phyloP scores from a whole-genome alignment of 2,329 filamentous ascomycete genomes.

The Venturia oleaginea region DNA sequence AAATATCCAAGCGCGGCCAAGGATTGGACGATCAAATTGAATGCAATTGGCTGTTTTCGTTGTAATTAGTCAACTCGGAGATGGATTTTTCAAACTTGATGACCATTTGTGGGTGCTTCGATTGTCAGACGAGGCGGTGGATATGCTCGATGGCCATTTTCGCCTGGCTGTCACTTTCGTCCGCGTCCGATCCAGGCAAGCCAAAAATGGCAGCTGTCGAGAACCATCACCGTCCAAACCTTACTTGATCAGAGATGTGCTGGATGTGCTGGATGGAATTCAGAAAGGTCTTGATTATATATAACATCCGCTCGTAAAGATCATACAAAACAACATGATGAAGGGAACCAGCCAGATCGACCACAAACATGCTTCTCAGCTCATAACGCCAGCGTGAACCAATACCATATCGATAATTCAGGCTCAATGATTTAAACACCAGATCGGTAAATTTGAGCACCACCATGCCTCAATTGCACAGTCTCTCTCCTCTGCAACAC shows the following conservation, averaged over 20 bases:
- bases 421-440: slow-evolving; percentile 43
- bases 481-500: slow-evolving; percentile 82
- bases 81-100: neutral
- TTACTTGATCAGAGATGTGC: too few relatives aligned
- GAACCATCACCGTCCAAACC: neutral
- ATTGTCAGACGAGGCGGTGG: too few relatives aligned
- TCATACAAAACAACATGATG: neutral
- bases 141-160: too few relatives aligned
- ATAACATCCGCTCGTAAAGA: neutral
- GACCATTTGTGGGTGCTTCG: neutral
- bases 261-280: neutral
- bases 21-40: neutral
- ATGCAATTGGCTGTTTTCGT: neutral
- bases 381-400: neutral
- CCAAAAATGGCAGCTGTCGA: too few relatives aligned
- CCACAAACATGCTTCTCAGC: neutral
- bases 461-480: slow-evolving; percentile 70
- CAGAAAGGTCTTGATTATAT: neutral
- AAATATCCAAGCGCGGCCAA: neutral
- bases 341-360: neutral
- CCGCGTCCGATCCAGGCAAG: too few relatives aligned
- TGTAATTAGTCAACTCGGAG: neutral
- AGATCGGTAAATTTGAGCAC: slow-evolving; percentile 64
- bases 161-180: too few relatives aligned
- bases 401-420: neutral